A percentile compares a stretch with the other conserved stretches of the same genome.
phyloP scores from a whole-genome alignment of 495 filamentous ascomycete species.

The Trichocladium uniseriatum region DNA sequence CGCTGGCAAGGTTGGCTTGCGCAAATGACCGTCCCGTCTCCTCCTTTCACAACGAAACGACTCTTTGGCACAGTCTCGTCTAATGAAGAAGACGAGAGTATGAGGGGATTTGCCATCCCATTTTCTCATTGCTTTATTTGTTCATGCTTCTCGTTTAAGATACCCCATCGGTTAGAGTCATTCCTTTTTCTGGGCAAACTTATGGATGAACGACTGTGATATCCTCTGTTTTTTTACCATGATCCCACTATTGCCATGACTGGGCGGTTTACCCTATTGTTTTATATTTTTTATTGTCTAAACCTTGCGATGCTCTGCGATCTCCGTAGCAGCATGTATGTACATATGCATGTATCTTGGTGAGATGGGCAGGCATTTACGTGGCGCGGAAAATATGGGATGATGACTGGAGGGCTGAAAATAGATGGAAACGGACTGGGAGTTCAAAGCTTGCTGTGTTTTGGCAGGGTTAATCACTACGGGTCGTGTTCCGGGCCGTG shows the following conservation, averaged over 20 bases:
- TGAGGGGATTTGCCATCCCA: background rate
- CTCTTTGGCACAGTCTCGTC: background rate
- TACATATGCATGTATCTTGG: no score
- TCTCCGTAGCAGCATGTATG: no score
- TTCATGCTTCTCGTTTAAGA: conserved; percentile 11
- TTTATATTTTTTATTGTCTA: background rate
- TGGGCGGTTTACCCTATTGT: background rate
- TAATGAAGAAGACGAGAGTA: background rate
- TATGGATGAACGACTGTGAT: background rate
- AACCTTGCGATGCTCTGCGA: background rate
- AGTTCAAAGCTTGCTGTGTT: no score
- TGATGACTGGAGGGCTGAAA: no score
- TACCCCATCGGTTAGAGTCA: conserved; percentile 17
- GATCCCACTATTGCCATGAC: background rate
- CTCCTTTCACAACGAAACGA: background rate
- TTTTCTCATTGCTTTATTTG: conserved; percentile 2
- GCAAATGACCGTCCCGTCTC: conserved; percentile 16
- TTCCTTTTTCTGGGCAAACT: conserved; percentile 6
- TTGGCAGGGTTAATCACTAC: no score
- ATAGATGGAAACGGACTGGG: no score
- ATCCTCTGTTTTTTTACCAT: background rate
- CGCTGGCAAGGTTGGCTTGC: conserved; percentile 36
- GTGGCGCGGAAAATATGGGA: no score
- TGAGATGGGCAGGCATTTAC: no score
- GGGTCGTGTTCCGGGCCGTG: no score